Evolutionary conservation across 2,329 filamentous ascomycete species (phyloP), one percentile per base, ranked within the genome.

Genomic region (Macroventuria anomochaeta): DNA sequence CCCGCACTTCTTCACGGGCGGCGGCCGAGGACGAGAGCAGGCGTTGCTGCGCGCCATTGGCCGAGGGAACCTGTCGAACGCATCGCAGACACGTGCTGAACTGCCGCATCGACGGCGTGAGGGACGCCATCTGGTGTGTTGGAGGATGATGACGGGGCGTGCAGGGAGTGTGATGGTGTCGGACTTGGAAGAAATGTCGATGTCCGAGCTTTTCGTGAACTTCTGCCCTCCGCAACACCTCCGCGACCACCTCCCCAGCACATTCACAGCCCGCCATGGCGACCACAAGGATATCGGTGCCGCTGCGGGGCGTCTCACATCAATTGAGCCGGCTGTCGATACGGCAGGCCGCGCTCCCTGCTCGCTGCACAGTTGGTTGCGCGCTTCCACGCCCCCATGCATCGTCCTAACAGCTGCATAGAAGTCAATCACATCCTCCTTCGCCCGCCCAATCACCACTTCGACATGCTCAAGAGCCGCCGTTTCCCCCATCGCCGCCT

Each of bases 391-490:
- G 37, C 63, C 77, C 33, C 51, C 70, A 57, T 76, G 77, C 53
- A 21, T 11, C 11, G n/a, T 49, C 32, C 63, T 71, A 59, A 70
- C 59, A 54, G 21, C 43, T 33, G 36, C 21, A 29, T 46, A 71
- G 68, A 69, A 67, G 61, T 59, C 64, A 42, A 55, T 65, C 42
- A 51, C 62, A 20, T 58, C 64, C 44, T 53, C 62, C 44, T 61
- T 63, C 42, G 58, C 61, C 46, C 71, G 67, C 58, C 59, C 69
- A 23, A 68, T 75, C 51, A 60, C 69, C 12, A 70, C 75, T n/a
- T 79, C 83, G 50, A 74, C 78, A 42, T 64, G 74, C 17, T 79
- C 83, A 43, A 75, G 77, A 46, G 84, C 85, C 31, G 85, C 85
- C 44, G 63, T 78, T 11, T 69, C 78, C 37, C 76, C 70, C 25